These are phyloP conservation scores for Calendula officinalis DNA, from an alignment of 129 eudicot genomes.

Conservation along the genomic window DNA sequence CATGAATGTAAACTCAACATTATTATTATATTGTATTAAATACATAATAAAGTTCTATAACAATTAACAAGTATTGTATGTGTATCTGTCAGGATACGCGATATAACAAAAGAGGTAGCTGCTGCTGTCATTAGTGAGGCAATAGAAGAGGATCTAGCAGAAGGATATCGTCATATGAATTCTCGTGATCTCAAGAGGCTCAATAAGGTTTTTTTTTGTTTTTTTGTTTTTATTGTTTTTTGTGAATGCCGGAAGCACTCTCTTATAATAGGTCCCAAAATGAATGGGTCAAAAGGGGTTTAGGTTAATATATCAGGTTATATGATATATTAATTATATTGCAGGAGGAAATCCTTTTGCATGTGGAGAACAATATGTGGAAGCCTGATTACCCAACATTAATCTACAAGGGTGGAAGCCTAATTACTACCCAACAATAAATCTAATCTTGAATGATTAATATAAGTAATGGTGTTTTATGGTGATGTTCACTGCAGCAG, in stretches of 20 bases:
- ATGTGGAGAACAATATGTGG: constrained; percentile 84
- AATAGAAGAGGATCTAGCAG: constrained; percentile 79
- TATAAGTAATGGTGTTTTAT: constrained; percentile 9
- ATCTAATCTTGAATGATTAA: background rate
- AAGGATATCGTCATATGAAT: constrained; percentile 89
- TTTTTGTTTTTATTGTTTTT: too few relatives aligned
- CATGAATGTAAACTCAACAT: background rate
- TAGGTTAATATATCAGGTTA: background rate
- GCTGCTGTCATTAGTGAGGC: constrained; percentile 90
- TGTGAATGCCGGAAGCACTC: background rate
- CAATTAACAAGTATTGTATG: constrained; percentile 10
- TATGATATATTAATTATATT: constrained; percentile 2
- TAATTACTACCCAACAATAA: background rate
- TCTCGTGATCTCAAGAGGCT: constrained; percentile 70
- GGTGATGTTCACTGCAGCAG: constrained; percentile 23
- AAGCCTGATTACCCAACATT: constrained; percentile 82
- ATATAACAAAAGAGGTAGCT: constrained; percentile 85
- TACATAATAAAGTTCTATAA: background rate
- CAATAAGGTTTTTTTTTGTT: constrained; percentile 64
- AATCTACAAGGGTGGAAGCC: constrained; percentile 60
- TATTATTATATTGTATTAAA: background rate
- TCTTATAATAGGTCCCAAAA: background rate
- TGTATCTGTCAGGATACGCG: constrained; percentile 65
- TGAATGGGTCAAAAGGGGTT: background rate
- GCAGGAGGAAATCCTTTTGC: constrained; percentile 70